Evolutionary conservation across 1,139 yeast species (phyloP).

Genomic region (Debaryomyces udenii): DNA sequence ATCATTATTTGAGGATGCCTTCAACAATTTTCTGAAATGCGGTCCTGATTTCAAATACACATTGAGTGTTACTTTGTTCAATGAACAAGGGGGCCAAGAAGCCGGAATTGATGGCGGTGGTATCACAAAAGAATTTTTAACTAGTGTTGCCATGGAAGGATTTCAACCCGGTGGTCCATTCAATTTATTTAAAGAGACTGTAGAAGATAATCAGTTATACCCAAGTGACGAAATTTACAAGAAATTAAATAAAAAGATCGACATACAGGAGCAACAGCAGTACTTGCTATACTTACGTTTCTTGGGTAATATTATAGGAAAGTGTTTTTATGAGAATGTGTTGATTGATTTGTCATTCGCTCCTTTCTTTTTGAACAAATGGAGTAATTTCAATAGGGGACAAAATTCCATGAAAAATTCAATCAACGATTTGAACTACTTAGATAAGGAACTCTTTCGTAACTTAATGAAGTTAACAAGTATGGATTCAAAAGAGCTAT

Average conservation of each 20-base stretch:
- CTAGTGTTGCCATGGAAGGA: slow-evolving; percentile 71
- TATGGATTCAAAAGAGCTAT: slow-evolving; percentile 60
- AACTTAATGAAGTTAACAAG: slow-evolving; percentile 65
- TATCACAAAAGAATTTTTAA: slow-evolving; percentile 85
- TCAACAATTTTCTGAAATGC: slow-evolving; percentile 48
- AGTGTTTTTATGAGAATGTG: slow-evolving; percentile 84
- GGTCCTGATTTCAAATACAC: slow-evolving; percentile 57
- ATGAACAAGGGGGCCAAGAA: slow-evolving; percentile 73
- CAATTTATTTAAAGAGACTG: slow-evolving; percentile 48
- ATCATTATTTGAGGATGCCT: slow-evolving; percentile 74
- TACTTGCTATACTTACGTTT: slow-evolving; percentile 55
- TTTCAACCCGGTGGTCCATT: slow-evolving; percentile 52
- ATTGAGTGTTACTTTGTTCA: slow-evolving; percentile 66
- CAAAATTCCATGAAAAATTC: slow-evolving; percentile 48
- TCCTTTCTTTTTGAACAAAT: slow-evolving; percentile 78
- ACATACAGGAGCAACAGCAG: slow-evolving; percentile 29
- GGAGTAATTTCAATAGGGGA: slow-evolving; percentile 43
- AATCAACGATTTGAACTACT: slow-evolving; percentile 74
- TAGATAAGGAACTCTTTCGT: slow-evolving; percentile 69
- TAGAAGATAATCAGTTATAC: slow-evolving; percentile 58
- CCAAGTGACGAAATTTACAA: slow-evolving; percentile 68
- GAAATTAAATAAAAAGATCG: slow-evolving; percentile 26
- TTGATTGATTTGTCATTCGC: slow-evolving; percentile 85
- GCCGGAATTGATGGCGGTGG: slow-evolving; percentile 99
- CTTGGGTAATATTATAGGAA: slow-evolving; percentile 83